Percentiles rank a stretch among this genome's conserved stretches.
Evolutionary conservation across 257 asterid species (phyloP).

Genomic region (Fraxinus americana): DNA sequence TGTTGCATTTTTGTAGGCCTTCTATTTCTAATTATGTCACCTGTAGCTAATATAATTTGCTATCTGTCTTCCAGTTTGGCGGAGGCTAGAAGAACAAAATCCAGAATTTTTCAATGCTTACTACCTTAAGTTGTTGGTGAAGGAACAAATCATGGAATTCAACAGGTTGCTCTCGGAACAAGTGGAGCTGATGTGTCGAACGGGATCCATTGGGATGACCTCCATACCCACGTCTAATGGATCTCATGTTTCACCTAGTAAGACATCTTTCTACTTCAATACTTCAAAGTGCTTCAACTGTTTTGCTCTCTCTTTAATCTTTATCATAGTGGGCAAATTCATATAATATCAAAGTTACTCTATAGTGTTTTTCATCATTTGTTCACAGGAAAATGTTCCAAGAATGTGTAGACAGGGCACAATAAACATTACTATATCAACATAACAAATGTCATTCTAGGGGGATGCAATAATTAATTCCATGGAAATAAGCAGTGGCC

Average conservation of each 20-base stretch:
- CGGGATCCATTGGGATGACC: conserved; percentile 49
- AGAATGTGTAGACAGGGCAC: background rate
- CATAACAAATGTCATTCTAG: background rate
- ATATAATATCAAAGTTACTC: background rate
- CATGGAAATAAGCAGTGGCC: background rate
- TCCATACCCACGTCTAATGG: conserved; percentile 65
- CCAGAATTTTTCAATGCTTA: conserved; percentile 82
- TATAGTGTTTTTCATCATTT: background rate
- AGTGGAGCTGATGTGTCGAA: conserved; percentile 63
- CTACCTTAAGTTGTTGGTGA: conserved; percentile 64
- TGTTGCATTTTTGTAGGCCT: background rate
- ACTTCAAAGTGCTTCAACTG: background rate
- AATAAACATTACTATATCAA: background rate
- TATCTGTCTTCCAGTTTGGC: conserved; percentile 74
- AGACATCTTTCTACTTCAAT: conserved; percentile 30
- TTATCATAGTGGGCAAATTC: background rate
- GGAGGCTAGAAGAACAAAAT: conserved; percentile 76
- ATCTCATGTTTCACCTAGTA: conserved; percentile 64
- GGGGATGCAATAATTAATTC: background rate
- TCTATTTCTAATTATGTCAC: conserved; percentile 13
- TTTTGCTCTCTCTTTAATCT: conserved; percentile 5
- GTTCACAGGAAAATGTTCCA: background rate
- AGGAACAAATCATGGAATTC: conserved; percentile 82
- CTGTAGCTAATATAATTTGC: conserved; percentile 19
- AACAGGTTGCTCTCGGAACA: conserved; percentile 73